phyloP scores from a whole-genome alignment of 495 filamentous ascomycete genomes.

The Ramalina intermedia region DNA sequence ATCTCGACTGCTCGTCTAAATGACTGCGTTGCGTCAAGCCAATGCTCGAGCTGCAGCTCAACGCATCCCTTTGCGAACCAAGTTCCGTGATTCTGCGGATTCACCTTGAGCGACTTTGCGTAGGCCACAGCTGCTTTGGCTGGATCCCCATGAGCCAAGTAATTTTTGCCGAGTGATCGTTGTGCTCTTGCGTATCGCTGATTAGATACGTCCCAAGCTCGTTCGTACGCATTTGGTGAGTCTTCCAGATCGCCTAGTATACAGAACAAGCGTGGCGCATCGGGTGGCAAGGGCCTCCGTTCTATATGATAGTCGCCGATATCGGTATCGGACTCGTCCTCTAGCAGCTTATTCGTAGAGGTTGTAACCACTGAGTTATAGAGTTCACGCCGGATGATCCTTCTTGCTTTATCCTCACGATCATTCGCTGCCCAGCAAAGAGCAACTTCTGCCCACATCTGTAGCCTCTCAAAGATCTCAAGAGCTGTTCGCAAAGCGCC shows the following conservation, averaged over 20 bases:
- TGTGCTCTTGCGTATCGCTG: conserved; percentile 75
- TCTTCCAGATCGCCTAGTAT: conserved; percentile 85
- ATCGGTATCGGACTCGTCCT: conserved; percentile 33
- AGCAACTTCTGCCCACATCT: conserved; percentile 91
- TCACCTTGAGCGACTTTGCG: conserved; percentile 55
- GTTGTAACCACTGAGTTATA: conserved; percentile 26
- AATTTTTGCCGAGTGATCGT: conserved; percentile 67
- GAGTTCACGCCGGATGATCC: conserved; percentile 60
- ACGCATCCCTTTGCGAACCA: conserved; percentile 92
- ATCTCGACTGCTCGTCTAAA: conserved; percentile 67
- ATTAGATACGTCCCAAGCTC: conserved; percentile 78
- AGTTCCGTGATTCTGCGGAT: conserved; percentile 60
- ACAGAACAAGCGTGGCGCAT: conserved; percentile 82
- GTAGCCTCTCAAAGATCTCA: conserved; percentile 88
- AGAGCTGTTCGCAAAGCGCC: conserved; percentile 81
- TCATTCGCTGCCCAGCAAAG: conserved; percentile 75
- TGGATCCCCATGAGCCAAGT: conserved; percentile 47
- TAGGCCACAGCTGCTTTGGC: conserved; percentile 67
- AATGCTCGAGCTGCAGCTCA: conserved; percentile 59
- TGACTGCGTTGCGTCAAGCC: conserved; percentile 68
- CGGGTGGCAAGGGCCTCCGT: conserved; percentile 52
- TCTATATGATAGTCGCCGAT: conserved; percentile 29
- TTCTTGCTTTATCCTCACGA: conserved; percentile 66
- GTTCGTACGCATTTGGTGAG: conserved; percentile 51
- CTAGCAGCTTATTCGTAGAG: conserved; percentile 19